Percentiles rank a stretch among this genome's conserved stretches.
These are phyloP conservation scores for Domatiomyces catenatus DNA, from an alignment of 2,329 filamentous ascomycete genomes.

Conservation along the genomic window DNA sequence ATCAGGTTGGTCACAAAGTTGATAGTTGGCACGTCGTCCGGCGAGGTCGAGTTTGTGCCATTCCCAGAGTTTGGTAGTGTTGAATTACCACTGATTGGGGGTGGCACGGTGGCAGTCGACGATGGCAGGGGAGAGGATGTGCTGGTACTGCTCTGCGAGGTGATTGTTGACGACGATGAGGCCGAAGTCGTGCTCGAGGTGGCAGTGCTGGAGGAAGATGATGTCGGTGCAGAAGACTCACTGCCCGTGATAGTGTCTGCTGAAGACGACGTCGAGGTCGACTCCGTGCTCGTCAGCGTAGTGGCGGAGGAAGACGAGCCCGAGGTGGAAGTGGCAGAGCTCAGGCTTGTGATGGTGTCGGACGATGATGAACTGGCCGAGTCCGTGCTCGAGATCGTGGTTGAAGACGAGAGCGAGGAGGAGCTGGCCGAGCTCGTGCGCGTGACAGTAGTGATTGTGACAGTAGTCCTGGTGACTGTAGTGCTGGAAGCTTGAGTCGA, in stretches of 20 bases:
- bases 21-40: neutral
- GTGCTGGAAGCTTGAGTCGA: neutral
- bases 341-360: slow-evolving; percentile 1
- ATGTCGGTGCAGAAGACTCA: no score
- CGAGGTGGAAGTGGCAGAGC: slow-evolving; percentile 1
- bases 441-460: slow-evolving; percentile 1
- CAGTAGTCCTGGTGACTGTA: neutral
- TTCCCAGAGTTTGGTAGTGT: slow-evolving; percentile 21
- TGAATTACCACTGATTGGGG: slow-evolving; percentile 17
- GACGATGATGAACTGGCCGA: neutral
- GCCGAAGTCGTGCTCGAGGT: no score
- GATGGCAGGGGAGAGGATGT: slow-evolving; percentile 18
- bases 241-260: neutral
- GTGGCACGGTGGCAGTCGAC: no score
- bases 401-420: no score
- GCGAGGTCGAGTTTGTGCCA: neutral
- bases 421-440: neutral
- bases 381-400: no score
- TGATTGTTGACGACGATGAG: neutral
- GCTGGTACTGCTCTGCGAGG: neutral
- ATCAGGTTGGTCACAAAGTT: neutral
- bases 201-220: no score
- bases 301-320: slow-evolving; percentile 3
- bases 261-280: slow-evolving; percentile 1
- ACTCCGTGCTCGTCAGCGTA: neutral